A percentile compares a stretch with the other conserved stretches of the same genome.
Evolutionary conservation across 164 flowering plant genomes (phyloP).

Genomic region (Liriodendron chinense): DNA sequence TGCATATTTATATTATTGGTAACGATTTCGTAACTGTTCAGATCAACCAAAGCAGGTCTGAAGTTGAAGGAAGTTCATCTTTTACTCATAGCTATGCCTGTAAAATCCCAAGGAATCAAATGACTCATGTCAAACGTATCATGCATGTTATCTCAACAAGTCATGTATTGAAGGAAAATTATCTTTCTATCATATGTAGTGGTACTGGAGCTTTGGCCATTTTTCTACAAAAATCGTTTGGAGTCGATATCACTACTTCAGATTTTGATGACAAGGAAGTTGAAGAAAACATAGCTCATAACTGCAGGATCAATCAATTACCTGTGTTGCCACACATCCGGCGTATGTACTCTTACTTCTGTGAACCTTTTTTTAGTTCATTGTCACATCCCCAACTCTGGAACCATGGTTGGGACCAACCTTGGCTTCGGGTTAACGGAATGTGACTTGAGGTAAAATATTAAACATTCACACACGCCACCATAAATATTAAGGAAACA

Average conservation of each 20-base stretch:
- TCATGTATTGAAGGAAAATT: not conserved
- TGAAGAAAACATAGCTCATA: conserved; percentile 83
- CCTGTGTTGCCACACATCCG: conserved; percentile 78
- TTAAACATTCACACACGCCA: too few relatives aligned
- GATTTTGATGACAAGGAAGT: conserved; percentile 84
- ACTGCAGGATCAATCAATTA: conserved; percentile 66
- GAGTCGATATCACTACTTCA: conserved; percentile 84
- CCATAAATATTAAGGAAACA: too few relatives aligned
- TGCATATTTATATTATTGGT: not conserved
- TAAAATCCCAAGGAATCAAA: not conserved
- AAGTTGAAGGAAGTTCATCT: not conserved
- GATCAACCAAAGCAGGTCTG: not conserved
- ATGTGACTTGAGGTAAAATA: too few relatives aligned
- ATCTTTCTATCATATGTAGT: conserved; percentile 38
- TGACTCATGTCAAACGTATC: not conserved
- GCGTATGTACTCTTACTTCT: conserved; percentile 47
- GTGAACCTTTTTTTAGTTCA: not conserved
- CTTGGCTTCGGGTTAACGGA: too few relatives aligned
- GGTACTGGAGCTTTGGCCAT: conserved; percentile 98
- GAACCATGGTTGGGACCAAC: too few relatives aligned
- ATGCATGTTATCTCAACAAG: not conserved
- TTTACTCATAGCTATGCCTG: not conserved
- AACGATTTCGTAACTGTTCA: not conserved
- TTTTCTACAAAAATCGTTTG: conserved; percentile 56
- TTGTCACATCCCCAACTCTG: too few relatives aligned